phyloP scores from a whole-genome alignment of 163 green algal genomes.

The Scenedesmus sp. region DNA sequence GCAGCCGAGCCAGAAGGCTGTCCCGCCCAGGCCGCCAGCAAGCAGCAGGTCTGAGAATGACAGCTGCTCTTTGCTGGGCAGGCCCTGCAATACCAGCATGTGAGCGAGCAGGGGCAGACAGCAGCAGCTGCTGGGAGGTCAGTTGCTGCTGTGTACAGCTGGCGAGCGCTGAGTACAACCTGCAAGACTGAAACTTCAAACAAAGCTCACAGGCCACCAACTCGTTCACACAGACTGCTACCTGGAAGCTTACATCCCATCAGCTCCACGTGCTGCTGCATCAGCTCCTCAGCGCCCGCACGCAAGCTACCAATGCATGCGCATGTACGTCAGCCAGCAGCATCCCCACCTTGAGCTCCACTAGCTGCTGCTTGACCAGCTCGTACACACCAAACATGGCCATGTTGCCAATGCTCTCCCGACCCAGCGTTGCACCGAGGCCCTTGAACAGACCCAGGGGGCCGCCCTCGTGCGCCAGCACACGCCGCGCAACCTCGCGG shows the following conservation, averaged over 20 bases:
- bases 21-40: slow-evolving; percentile 81
- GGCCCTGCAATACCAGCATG: slow-evolving; percentile 58
- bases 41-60: slow-evolving; percentile 65
- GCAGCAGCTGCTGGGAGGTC: not conserved
- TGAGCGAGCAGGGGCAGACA: not conserved
- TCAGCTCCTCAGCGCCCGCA: slow-evolving; percentile 60
- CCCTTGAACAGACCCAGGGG: slow-evolving; percentile 75
- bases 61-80: slow-evolving; percentile 63
- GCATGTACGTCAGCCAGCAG: not conserved
- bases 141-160: not conserved
- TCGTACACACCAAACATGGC: slow-evolving; percentile 89
- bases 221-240: not conserved
- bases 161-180: too few species aligned
- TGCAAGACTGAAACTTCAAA: too few species aligned
- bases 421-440: slow-evolving; percentile 66
- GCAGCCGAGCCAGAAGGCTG: slow-evolving; percentile 78
- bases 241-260: slow-evolving; percentile 39
- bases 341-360: slow-evolving; percentile 53
- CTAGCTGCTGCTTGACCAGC: slow-evolving; percentile 69
- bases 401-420: slow-evolving; percentile 73
- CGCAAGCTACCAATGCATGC: not conserved
- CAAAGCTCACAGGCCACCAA: not conserved
- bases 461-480: slow-evolving; percentile 75
- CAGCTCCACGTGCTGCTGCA: slow-evolving; percentile 59
- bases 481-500: slow-evolving; percentile 76